Evolutionary conservation across 2,329 filamentous ascomycete species (phyloP), one percentile per base, ranked within the genome.

Genomic region (Tolypocladium tropicale): DNA sequence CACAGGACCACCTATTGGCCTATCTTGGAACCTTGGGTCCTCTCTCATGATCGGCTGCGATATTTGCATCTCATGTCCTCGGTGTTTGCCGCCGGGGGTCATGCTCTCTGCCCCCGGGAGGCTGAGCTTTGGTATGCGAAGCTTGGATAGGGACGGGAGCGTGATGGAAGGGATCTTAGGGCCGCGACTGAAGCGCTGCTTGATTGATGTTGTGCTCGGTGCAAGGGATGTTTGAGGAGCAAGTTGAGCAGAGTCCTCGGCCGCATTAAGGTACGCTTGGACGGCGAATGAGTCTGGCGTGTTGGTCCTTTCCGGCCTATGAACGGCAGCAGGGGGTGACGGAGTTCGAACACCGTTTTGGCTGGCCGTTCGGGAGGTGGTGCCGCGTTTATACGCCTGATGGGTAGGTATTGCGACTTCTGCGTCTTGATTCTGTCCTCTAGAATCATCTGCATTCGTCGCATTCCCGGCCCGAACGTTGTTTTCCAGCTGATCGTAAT

Each of bases 321-420:
- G 57, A 10, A 33, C 36, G 5, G 57, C 41, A 11, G 23, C 53
- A 4, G 61, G 57, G 2, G 58, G 57, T 2, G 59, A 53, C 14
- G 59, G 58, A 2, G 56, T 49, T 28, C 46, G 56, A 2, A 18
- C 51, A 36, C 53, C 30, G n/a, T 36, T 50, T 30, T 39, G 46
- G 30, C 34, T 52, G 34, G 55, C 49, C 28, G 52, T 23, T 12
- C 43, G 32, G 2, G 43, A 55, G 10, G 1, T 9, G 3, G 53
- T 30, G 21, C 34, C 34, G 6, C 57, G 53, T 2, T 55, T 70
- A 53, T 80, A 81, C 0, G 78, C 78, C 0, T 73, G 74, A 57
- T 81, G 78, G 0, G 76, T 68, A 0, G 78, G 78, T 46, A 80
- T 67, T 0, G 70, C 69, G 49, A 60, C 70, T 16, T 53, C 55